Evolutionary conservation across 1,139 yeast species (phyloP).

Genomic region (Zygosaccharomyces sapae): DNA sequence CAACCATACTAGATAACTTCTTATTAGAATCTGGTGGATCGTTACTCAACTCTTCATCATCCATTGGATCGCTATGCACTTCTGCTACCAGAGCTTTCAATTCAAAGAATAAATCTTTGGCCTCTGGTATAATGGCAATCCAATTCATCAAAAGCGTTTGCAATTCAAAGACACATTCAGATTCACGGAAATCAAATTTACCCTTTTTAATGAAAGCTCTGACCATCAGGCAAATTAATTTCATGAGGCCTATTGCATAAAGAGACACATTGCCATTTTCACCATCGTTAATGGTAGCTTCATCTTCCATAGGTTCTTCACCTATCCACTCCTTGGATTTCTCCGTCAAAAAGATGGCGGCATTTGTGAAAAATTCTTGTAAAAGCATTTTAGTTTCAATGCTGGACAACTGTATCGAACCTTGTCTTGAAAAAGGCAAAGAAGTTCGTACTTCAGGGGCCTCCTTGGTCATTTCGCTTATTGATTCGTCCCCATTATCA

Average conservation of each 20-base stretch:
- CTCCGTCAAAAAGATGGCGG: conserved; percentile 47
- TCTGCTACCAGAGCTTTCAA: conserved; percentile 27
- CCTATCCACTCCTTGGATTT: conserved; percentile 20
- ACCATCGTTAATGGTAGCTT: conserved; percentile 37
- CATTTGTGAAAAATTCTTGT: conserved; percentile 58
- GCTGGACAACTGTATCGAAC: conserved; percentile 48
- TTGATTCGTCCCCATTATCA: conserved; percentile 15
- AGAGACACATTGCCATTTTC: conserved; percentile 39
- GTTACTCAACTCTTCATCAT: conserved; percentile 1
- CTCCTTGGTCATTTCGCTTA: conserved; percentile 6
- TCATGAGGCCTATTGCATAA: conserved; percentile 49
- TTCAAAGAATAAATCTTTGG: conserved; percentile 39
- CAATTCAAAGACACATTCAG: conserved; percentile 52
- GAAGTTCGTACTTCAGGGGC: background rate
- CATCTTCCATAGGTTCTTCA: conserved; percentile 7
- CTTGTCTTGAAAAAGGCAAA: conserved; percentile 52
- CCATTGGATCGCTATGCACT: conserved; percentile 5
- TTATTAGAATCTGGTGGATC: conserved; percentile 6
- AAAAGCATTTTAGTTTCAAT: conserved; percentile 62
- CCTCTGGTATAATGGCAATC: conserved; percentile 53
- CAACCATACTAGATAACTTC: background rate
- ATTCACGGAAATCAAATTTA: conserved; percentile 42
- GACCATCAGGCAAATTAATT: conserved; percentile 58
- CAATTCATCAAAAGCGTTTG: conserved; percentile 57
- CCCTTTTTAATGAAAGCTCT: conserved; percentile 45